These are phyloP conservation scores for Iberis pinnata DNA, from an alignment of 345 rosid genomes.

Conservation along the genomic window DNA sequence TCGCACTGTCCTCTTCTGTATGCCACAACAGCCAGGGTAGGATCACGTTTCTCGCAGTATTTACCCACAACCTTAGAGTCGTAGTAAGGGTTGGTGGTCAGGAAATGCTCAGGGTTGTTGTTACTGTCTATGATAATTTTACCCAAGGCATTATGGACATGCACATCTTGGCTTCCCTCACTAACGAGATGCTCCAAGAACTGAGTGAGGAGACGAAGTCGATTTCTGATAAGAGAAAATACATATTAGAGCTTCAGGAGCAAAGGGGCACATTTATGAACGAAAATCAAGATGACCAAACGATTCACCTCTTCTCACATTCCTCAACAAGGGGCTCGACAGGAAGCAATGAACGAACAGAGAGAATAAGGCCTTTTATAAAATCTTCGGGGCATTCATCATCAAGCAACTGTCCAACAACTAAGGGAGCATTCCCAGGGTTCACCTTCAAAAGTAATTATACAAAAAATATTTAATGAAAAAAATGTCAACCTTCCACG, in stretches of 20 bases:
- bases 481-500: not conserved
- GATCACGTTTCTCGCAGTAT: constrained; percentile 99
- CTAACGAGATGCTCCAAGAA: constrained; percentile 99
- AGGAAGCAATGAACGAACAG: constrained; percentile 77
- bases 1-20: constrained; percentile 98
- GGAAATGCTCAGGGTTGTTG: constrained; percentile 98
- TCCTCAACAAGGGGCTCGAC: constrained; percentile 85
- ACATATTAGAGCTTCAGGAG: constrained; percentile 23
- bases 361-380: constrained; percentile 94
- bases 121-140: constrained; percentile 98
- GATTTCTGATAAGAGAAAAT: constrained; percentile 61
- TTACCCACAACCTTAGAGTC: constrained; percentile 98
- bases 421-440: constrained; percentile 97
- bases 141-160: constrained; percentile 99
- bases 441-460: constrained; percentile 53
- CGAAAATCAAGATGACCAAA: constrained; percentile 6
- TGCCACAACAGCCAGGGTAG: constrained; percentile 98
- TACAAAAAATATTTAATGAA: constrained; percentile 8
- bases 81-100: constrained; percentile 95
- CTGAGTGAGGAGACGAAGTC: constrained; percentile 97
- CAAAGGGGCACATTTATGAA: constrained; percentile 5
- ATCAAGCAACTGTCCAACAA: constrained; percentile 86
- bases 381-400: constrained; percentile 99
- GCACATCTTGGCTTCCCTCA: constrained; percentile 99
- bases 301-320: constrained; percentile 72